These are phyloP conservation scores for Penicillium samsonianum DNA, from an alignment of 495 filamentous ascomycete species.

Conservation along the genomic window DNA sequence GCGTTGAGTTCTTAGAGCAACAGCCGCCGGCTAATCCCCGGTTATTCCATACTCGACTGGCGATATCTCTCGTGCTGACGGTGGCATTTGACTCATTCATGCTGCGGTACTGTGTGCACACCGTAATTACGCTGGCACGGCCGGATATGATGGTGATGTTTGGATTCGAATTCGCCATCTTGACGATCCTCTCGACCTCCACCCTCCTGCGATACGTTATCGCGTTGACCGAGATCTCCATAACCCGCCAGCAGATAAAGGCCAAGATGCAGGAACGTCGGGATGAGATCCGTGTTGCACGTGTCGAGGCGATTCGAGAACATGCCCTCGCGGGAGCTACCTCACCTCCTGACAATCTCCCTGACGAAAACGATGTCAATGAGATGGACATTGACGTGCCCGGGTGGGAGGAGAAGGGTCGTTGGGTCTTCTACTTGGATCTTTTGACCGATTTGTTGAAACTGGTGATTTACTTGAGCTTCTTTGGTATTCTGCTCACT, in stretches of 20 bases:
- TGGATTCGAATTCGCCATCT: slow-evolving; percentile 91
- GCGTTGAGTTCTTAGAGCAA: slow-evolving; percentile 92
- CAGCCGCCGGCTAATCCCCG: slow-evolving; percentile 89
- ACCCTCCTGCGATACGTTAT: slow-evolving; percentile 76
- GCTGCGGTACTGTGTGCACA: slow-evolving; percentile 74
- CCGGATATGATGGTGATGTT: slow-evolving; percentile 99
- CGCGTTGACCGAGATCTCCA: slow-evolving; percentile 73
- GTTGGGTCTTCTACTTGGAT: slow-evolving; percentile 89
- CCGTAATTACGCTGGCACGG: slow-evolving; percentile 79
- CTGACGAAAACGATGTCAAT: slow-evolving; percentile 76
- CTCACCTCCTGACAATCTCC: slow-evolving; percentile 42
- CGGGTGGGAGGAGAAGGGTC: slow-evolving; percentile 95
- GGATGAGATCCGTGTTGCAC: slow-evolving; percentile 62
- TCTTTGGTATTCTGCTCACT: slow-evolving; percentile 88
- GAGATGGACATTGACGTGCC: slow-evolving; percentile 92
- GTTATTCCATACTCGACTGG: slow-evolving; percentile 84
- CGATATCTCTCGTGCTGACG: slow-evolving; percentile 73
- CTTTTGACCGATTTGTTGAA: slow-evolving; percentile 89
- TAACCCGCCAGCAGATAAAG: slow-evolving; percentile 69
- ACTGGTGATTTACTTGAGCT: slow-evolving; percentile 80
- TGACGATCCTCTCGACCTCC: slow-evolving; percentile 76
- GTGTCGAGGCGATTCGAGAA: slow-evolving; percentile 53
- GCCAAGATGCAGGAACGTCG: slow-evolving; percentile 65
- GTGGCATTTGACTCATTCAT: slow-evolving; percentile 74
- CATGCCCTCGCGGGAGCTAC: slow-evolving; percentile 38